Evolutionary conservation across 148 eudicot species (phyloP).

Genomic region (Simmondsia chinensis): DNA sequence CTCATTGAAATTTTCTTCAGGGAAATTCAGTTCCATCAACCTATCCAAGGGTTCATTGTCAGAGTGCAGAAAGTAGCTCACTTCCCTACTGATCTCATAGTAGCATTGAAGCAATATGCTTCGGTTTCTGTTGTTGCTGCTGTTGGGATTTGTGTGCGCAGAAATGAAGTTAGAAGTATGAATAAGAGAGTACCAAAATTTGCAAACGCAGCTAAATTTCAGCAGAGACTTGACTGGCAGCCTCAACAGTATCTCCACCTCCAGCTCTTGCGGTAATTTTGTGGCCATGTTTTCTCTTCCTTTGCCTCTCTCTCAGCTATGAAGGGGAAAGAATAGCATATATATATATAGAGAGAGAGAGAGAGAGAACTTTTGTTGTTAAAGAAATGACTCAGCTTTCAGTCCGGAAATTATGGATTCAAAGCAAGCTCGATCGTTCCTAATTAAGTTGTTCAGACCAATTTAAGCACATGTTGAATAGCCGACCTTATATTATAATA

Average conservation of each 20-base stretch:
- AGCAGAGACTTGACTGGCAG: conserved; percentile 20
- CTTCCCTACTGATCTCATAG: not conserved
- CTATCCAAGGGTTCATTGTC: conserved; percentile 13
- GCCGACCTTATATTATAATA: too few species aligned
- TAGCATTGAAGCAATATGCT: conserved; percentile 9
- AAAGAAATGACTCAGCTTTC: too few species aligned
- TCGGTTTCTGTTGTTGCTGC: not conserved
- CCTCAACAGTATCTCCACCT: conserved; percentile 15
- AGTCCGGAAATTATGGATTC: too few species aligned
- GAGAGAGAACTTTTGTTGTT: too few species aligned
- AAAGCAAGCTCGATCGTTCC: too few species aligned
- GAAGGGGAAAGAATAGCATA: too few species aligned
- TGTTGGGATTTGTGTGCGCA: conserved; percentile 10
- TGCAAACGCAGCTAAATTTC: conserved; percentile 19
- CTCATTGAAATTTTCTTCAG: conserved; percentile 4
- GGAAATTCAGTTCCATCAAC: conserved; percentile 8
- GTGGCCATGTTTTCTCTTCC: too few species aligned
- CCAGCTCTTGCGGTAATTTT: conserved; percentile 12
- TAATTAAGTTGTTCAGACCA: too few species aligned
- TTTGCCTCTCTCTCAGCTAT: too few species aligned
- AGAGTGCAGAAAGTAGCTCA: conserved; percentile 10
- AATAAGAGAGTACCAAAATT: conserved; percentile 19
- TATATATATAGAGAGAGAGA: too few species aligned
- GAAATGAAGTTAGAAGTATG: conserved; percentile 17
- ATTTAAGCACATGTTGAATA: too few species aligned